phyloP scores from a whole-genome alignment of 306 rosid species.

The Casuarina glauca region DNA sequence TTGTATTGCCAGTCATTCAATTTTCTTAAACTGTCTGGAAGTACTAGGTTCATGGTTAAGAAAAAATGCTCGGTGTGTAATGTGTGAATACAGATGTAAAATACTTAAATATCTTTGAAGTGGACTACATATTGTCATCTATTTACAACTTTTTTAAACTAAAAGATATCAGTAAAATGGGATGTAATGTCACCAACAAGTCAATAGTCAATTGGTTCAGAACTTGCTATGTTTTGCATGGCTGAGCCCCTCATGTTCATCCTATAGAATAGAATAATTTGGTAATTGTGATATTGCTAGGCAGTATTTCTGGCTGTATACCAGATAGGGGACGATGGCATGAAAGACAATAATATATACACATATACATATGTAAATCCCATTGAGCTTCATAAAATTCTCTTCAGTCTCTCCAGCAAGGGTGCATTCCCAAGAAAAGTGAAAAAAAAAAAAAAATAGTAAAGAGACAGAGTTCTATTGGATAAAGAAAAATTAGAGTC shows the following conservation, averaged over 20 bases:
- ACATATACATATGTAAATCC: not conserved
- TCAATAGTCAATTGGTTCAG: not conserved
- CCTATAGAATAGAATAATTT: not conserved
- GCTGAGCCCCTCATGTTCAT: not conserved
- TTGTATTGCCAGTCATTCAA: not conserved
- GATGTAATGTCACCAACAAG: not conserved
- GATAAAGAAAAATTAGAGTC: not conserved
- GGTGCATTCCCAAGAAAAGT: not conserved
- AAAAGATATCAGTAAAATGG: not conserved
- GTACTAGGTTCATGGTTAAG: not conserved
- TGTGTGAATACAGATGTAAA: not conserved
- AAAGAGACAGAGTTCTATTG: too few relatives aligned
- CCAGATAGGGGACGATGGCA: not conserved
- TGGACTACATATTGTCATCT: not conserved
- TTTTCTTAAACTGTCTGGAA: not conserved
- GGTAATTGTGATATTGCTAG: not conserved
- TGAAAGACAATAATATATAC: not conserved
- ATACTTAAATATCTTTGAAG: not conserved
- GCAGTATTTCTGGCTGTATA: not conserved
- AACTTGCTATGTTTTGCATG: not conserved
- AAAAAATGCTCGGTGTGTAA: not conserved
- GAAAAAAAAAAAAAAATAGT: too few relatives aligned
- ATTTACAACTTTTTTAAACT: not conserved
- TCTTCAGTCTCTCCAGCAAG: not conserved
- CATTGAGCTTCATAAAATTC: constrained; percentile 4